phyloP scores from a whole-genome alignment of 2,329 filamentous ascomycete species.

The Colletotrichum spaethianum region DNA sequence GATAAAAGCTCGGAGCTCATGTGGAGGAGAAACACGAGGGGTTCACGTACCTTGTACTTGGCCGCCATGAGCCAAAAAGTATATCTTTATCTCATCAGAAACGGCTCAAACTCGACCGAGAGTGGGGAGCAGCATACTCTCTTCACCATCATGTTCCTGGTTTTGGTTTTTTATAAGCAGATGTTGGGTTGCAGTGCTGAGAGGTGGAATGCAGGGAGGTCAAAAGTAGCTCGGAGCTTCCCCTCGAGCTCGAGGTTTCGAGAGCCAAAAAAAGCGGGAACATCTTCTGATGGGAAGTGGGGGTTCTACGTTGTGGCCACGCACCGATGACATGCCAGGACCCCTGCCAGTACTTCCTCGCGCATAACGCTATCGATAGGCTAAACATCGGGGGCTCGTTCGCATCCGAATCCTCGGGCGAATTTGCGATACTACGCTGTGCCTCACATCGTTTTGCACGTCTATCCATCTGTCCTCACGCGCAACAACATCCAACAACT shows the following conservation, averaged over 20 bases:
- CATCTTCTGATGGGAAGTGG: not conserved
- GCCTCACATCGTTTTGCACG: not conserved
- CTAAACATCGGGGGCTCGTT: constrained; percentile 1
- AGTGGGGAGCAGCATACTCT: constrained; percentile 47
- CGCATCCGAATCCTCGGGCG: not conserved
- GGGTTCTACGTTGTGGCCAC: not conserved
- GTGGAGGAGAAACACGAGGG: constrained; percentile 59
- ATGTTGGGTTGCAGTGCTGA: not conserved
- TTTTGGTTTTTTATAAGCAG: not conserved
- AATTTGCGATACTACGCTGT: not conserved
- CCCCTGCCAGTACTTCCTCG: not conserved
- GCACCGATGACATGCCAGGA: constrained; percentile 24
- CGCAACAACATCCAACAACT: not conserved
- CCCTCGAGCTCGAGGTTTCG: constrained; percentile 21
- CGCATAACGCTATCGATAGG: constrained; percentile 2
- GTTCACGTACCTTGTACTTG: constrained; percentile 74
- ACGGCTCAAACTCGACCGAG: not conserved
- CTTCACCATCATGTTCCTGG: constrained; percentile 49
- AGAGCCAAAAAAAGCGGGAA: constrained; percentile 6
- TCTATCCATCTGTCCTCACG: not conserved
- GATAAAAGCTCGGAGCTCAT: constrained; percentile 34
- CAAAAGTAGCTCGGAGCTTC: constrained; percentile 40
- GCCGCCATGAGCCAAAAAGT: constrained; percentile 76
- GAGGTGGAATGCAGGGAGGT: constrained; percentile 13
- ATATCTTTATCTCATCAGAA: constrained; percentile 59